Evolutionary conservation across 306 rosid genomes (phyloP).

Genomic region (Begonia masoniana): DNA sequence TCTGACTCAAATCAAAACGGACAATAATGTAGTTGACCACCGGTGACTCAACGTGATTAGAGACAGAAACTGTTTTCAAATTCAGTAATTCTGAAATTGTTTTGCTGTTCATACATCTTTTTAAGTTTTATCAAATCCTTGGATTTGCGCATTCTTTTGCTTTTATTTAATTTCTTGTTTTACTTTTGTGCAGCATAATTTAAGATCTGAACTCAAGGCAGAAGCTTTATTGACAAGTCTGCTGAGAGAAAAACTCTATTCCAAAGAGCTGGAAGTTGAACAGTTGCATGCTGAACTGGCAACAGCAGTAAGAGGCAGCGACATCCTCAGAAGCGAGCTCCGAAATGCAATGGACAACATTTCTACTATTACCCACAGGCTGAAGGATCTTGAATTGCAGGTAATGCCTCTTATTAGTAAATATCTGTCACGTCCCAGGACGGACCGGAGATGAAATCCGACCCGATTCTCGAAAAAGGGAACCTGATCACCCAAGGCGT

Average conservation of each 20-base stretch:
- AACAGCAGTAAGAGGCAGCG: constrained; percentile 80
- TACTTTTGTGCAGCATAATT: constrained; percentile 28
- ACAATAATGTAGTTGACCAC: too few relatives aligned
- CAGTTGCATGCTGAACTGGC: constrained; percentile 89
- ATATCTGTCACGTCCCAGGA: too few relatives aligned
- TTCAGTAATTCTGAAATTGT: too few relatives aligned
- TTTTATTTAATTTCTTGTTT: neutral
- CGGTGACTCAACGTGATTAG: too few relatives aligned
- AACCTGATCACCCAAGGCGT: too few relatives aligned
- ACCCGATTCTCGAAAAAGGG: too few relatives aligned
- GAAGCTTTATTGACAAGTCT: constrained; percentile 65
- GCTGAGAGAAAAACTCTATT: constrained; percentile 68
- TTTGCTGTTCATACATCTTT: too few relatives aligned
- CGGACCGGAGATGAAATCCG: too few relatives aligned
- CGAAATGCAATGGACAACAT: constrained; percentile 62
- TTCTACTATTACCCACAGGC: constrained; percentile 54
- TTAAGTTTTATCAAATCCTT: too few relatives aligned
- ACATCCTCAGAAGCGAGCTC: constrained; percentile 68
- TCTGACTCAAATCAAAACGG: too few relatives aligned
- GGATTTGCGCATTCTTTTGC: too few relatives aligned
- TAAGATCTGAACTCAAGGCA: constrained; percentile 59
- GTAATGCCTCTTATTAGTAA: constrained; percentile 20
- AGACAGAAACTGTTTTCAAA: too few relatives aligned
- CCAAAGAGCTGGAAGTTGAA: constrained; percentile 79
- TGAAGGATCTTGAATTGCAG: constrained; percentile 81